A percentile compares a stretch with the other conserved stretches of the same genome.
phyloP scores from a whole-genome alignment of 2,329 filamentous ascomycete species.

The Penicillium capsulatum region DNA sequence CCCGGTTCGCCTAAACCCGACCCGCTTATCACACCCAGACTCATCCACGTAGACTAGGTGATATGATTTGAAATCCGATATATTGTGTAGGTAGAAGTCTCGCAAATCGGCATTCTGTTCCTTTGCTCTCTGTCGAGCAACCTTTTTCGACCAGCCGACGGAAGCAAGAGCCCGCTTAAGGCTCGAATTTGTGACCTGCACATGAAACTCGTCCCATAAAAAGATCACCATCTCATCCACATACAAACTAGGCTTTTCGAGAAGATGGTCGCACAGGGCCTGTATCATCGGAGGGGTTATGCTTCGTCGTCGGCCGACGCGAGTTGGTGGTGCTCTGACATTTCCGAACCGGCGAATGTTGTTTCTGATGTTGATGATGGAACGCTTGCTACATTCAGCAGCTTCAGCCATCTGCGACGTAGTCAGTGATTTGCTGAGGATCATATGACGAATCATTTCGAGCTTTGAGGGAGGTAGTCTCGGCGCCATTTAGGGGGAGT shows the following conservation, averaged over 20 bases:
- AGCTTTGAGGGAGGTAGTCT: constrained; percentile 3
- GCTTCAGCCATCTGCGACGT: constrained; percentile 8
- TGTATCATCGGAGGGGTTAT: constrained; percentile 17
- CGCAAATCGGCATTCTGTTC: constrained; percentile 1
- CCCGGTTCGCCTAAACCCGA: constrained; percentile 2
- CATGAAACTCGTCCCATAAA: constrained; percentile 22
- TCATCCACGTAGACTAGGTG: too few species aligned
- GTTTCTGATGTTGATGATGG: constrained; percentile 6
- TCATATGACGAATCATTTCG: constrained; percentile 10
- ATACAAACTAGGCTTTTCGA: constrained; percentile 30
- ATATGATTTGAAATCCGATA: too few species aligned
- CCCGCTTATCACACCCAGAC: too few species aligned
- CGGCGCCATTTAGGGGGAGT: constrained; percentile 1
- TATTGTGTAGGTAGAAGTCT: neutral
- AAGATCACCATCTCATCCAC: constrained; percentile 30
- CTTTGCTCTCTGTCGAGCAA: neutral
- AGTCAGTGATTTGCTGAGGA: constrained; percentile 6
- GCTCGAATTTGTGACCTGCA: constrained; percentile 13
- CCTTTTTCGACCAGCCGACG: constrained; percentile 5
- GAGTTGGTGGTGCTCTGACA: too few species aligned
- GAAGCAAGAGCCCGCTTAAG: constrained; percentile 21
- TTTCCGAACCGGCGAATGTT: constrained; percentile 8
- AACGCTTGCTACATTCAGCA: constrained; percentile 9
- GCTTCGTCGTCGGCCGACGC: too few species aligned
- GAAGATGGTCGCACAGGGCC: constrained; percentile 26